Conservation (phyloP, 139 green algal species). For the Coelastrella sp. region DNA sequence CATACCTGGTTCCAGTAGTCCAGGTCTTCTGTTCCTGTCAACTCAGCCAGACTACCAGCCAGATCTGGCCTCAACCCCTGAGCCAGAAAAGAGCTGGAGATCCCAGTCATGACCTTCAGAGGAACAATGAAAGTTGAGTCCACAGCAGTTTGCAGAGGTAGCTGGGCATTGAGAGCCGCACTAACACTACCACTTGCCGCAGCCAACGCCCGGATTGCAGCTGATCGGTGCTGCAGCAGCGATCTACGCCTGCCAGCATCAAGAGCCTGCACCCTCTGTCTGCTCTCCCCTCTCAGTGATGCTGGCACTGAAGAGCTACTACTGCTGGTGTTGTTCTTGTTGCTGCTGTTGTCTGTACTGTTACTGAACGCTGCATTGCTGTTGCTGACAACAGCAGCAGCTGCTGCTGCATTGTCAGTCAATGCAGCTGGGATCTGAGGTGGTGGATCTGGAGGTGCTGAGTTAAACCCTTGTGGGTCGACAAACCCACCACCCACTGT, state of each 20-base stretch:
- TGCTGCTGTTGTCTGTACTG: not conserved
- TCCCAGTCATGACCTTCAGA: conserved; percentile 26
- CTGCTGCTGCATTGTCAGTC: not conserved
- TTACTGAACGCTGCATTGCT: not conserved
- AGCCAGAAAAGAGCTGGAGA: conserved; percentile 17
- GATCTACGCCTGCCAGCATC: not conserved
- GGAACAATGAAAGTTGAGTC: conserved; percentile 14
- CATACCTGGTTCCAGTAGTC: conserved; percentile 42
- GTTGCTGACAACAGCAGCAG: not conserved
- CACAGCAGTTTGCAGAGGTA: conserved; percentile 9
- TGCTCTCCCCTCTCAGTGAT: too few species aligned
- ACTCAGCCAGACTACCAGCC: not conserved
- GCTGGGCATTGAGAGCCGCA: not conserved
- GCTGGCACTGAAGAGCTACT: too few species aligned
- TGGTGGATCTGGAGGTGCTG: not conserved
- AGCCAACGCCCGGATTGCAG: not conserved
- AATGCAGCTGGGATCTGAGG: not conserved
- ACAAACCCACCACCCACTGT: conserved; percentile 41
- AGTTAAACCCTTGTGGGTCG: conserved; percentile 32
- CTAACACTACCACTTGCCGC: not conserved
- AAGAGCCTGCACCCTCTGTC: too few species aligned
- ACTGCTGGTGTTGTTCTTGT: not conserved
- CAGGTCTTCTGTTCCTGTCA: conserved; percentile 49
- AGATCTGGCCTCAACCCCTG: not conserved
- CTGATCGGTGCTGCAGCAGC: not conserved